Evolutionary conservation across 108 stramenopile species (phyloP), one percentile per base, ranked within the genome.

Genomic region (Cylindrotheca closterium): DNA sequence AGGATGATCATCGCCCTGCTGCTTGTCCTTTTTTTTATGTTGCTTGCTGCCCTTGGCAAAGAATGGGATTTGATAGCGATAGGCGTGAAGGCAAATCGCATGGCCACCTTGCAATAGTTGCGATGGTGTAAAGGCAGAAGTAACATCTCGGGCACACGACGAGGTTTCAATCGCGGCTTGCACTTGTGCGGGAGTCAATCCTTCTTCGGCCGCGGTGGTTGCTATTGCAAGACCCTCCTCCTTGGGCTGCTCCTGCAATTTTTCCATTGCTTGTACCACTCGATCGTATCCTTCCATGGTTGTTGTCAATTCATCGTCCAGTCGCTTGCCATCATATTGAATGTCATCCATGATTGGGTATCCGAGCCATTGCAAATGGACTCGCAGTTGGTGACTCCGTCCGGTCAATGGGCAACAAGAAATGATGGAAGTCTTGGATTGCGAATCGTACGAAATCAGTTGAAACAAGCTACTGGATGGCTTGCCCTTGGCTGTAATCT

Each of bases 381-480:
- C 82, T 7, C 97, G 77, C 24, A 97, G 60, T 74, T 97, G 97
- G 65, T 97, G 97, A 37, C 91, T 94, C 5, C 97, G 69, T 3
- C 97, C 97, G 17, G 95, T 96, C 0, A 91, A 37, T 7, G 95
- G 96, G 48, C 54, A 49, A 60, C 91, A 92, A 15, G 64, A 42
- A 28, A 97, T 34, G 0, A 95, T 53, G 0, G 88, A 87, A 29
- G 69, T 70, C 55, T 93, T 65, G 12, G 59, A 68, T 22, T 51
- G 51, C 7, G 60, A 25, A 68, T 90, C 81, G 47, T 82, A 86
- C 3, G 60, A 33, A 7, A 93, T 18, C 3, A 80, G 60, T 18
- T 70, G 76, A 75, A 93, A 96, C 15, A 81, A 64, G 60, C 88
- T 93, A 18, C 56, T 66, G 2, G 90, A 71, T 34, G 74, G 63